Evolutionary conservation across 345 rosid species (phyloP), one percentile per base, ranked within the genome.

Genomic region (Citrus trifoliata): DNA sequence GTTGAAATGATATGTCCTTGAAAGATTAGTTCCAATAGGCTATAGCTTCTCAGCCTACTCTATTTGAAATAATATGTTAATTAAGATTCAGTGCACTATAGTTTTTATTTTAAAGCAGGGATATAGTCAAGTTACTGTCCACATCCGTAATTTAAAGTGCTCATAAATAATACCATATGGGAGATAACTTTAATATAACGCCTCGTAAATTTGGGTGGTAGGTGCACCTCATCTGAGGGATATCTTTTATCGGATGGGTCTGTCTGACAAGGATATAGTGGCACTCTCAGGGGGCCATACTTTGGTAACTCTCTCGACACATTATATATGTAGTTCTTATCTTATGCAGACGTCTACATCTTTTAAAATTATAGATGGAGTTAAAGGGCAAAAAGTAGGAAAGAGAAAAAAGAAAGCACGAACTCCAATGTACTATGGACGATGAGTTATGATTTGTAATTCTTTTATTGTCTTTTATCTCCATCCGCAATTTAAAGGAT

Each of bases 161-260:
- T 63, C 16, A 12, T 37, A 1, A 32, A 28, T 56, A 48, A 4
- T 35, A 56, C 27, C 8, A 0, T n/a, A 6, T 37, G 60, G 76
- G 59, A 22, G 59, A 51, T 70, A 68, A 46, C 6, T 64, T 51
- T 70, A 51, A 64, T 5, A 10, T 55, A 2, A 48, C 8, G 8
- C 76, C 14, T 70, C 80, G 53, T 73, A 65, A 33, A 74, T 79
- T 64, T 71, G 77, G 27, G 21, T 66, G 80, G 46, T 72, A 95
- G 99, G 97, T 71, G 80, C 87, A 35, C 80, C 86, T 59, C 98
- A 93, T 89, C 87, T 92, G 51, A 91, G 88, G 86, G 95, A 92
- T 75, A 81, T 96, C 79, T 96, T 96, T 74, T 86, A 91, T 79
- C 90, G 97, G 60, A 96, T 96, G 98, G 98, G 97, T 62, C 78